Evolutionary conservation across 2,329 filamentous ascomycete genomes (phyloP).

Genomic region (Cryphonectria carpinicola): DNA sequence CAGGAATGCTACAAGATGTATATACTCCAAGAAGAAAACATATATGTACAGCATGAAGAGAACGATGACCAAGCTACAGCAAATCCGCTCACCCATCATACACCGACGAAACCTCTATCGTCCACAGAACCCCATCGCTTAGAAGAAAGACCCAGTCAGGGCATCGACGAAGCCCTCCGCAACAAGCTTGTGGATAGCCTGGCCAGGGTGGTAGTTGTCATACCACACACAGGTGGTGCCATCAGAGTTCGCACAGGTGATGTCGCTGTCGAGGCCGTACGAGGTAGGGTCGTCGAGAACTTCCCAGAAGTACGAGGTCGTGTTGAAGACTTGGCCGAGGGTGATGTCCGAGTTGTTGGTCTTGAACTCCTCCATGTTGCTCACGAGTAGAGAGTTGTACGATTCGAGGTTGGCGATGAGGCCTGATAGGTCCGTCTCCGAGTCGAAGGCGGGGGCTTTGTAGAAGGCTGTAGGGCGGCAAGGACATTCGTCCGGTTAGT

Average conservation of each 20-base stretch:
- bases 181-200: constrained; percentile 25
- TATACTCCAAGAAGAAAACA: background rate
- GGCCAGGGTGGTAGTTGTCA: constrained; percentile 28
- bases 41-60: background rate
- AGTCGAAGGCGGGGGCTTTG: constrained; percentile 11
- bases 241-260: constrained; percentile 24
- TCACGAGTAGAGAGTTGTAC: constrained; percentile 26
- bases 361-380: constrained; percentile 23
- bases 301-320: constrained; percentile 26
- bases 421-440: constrained; percentile 15
- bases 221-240: constrained; percentile 27
- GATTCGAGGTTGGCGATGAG: constrained; percentile 23
- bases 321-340: constrained; percentile 24
- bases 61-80: background rate
- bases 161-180: constrained; percentile 21
- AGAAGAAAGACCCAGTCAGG: constrained; percentile 21
- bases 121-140: too few relatives aligned
- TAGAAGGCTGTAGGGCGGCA: constrained; percentile 15
- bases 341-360: constrained; percentile 24
- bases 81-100: background rate
- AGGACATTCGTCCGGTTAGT: background rate
- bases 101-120: background rate
- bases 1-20: background rate
- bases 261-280: constrained; percentile 25
- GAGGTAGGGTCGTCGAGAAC: constrained; percentile 23